Evolutionary conservation across 1,139 yeast genomes (phyloP).

Genomic region (Saccharomyces hybrid): DNA sequence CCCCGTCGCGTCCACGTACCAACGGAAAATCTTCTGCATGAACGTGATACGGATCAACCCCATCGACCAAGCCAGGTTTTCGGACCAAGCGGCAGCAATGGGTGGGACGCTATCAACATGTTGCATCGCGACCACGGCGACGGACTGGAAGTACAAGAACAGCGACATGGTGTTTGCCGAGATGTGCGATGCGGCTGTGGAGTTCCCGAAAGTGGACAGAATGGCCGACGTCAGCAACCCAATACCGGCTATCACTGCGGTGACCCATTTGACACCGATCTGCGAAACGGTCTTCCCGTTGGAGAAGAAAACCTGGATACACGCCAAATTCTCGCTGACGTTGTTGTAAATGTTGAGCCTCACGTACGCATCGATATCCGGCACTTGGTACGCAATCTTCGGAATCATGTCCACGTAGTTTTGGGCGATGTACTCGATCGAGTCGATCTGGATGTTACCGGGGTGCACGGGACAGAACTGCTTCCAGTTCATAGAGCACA

Average conservation of each 20-base stretch:
- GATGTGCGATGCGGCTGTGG: conserved; percentile 72
- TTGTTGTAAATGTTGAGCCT: conserved; percentile 44
- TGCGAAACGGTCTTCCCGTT: conserved; percentile 73
- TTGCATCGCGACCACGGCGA: conserved; percentile 66
- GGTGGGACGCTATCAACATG: conserved; percentile 71
- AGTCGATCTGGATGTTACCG: conserved; percentile 60
- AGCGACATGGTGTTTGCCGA: conserved; percentile 71
- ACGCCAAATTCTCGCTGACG: conserved; percentile 42
- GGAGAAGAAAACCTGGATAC: conserved; percentile 61
- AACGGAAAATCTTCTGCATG: conserved; percentile 71
- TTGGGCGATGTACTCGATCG: conserved; percentile 50
- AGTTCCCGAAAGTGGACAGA: conserved; percentile 68
- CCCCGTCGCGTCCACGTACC: conserved; percentile 79
- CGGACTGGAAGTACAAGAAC: conserved; percentile 70
- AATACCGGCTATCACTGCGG: conserved; percentile 71
- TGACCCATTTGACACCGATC: conserved; percentile 77
- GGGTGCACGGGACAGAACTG: conserved; percentile 77
- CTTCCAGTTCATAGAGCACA: conserved; percentile 58
- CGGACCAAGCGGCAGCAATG: conserved; percentile 75
- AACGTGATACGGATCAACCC: conserved; percentile 61
- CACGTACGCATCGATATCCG: conserved; percentile 71
- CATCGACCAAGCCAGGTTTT: conserved; percentile 81
- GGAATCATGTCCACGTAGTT: conserved; percentile 49
- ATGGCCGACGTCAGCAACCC: conserved; percentile 63
- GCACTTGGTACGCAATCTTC: conserved; percentile 65